Evolutionary conservation across 208 protist genomes (phyloP).

Genomic region (Trichomonas gallinae): DNA sequence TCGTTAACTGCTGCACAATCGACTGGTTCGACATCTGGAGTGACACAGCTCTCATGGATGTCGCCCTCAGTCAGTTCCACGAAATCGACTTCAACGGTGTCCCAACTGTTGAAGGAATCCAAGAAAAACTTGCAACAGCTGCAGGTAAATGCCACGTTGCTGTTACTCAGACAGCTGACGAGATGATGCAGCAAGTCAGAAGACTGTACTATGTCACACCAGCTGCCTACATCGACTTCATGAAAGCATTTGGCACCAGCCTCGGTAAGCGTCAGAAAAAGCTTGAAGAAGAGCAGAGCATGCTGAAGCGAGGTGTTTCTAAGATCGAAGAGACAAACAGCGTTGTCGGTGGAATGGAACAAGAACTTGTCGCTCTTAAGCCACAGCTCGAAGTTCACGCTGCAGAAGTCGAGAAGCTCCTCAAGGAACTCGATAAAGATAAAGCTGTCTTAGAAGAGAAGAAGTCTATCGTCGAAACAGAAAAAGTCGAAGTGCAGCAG

Average conservation of each 20-base stretch:
- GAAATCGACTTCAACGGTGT: not conserved
- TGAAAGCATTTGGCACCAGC: conserved; percentile 57
- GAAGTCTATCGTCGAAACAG: conserved; percentile 55
- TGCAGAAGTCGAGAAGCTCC: conserved; percentile 70
- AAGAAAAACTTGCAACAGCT: conserved; percentile 39
- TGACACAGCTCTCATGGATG: conserved; percentile 65
- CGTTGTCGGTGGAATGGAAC: conserved; percentile 75
- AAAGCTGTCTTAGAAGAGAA: conserved; percentile 56
- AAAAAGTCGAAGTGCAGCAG: conserved; percentile 50
- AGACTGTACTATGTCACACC: conserved; percentile 82
- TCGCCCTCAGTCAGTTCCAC: conserved; percentile 46
- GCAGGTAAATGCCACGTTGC: conserved; percentile 65
- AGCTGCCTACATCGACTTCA: conserved; percentile 77
- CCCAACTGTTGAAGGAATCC: not conserved
- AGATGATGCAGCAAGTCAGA: conserved; percentile 71
- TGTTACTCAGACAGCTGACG: conserved; percentile 34
- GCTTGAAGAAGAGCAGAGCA: not conserved
- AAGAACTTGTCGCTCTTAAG: conserved; percentile 72
- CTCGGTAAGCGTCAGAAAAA: conserved; percentile 61
- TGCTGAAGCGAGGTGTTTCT: conserved; percentile 52
- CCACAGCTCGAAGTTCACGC: conserved; percentile 73
- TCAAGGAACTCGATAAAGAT: conserved; percentile 66
- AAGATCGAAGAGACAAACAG: conserved; percentile 72
- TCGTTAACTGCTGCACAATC: conserved; percentile 90
- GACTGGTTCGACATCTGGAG: conserved; percentile 91